Base-by-base conservation (phyloP, 257 asterid genomes). In the Ocimum tenuiflorum region DNA sequence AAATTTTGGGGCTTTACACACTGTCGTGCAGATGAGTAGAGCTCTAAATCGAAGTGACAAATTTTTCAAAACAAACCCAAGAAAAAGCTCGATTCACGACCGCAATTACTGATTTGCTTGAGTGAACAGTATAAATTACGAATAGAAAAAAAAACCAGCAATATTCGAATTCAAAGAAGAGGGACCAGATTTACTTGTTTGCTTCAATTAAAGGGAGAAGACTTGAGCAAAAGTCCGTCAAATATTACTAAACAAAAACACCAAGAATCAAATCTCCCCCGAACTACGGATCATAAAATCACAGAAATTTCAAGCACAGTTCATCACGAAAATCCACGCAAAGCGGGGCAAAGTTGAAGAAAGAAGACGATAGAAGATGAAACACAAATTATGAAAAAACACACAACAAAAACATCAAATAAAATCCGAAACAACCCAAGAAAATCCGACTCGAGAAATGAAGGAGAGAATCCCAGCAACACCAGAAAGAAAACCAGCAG, bases 231-330 rank as follows among this genome's bases (percentile, higher is more conserved):
- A 70, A 59, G 71, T n/a, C 71, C 51, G 18, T 38, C 39, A 75
- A 66, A 69, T 73, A 67, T 45, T 47, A 54, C 64, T 51, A 63
- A 60, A 51, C 38, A 63, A 12, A 27, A 55, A 48, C 51, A 5
- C 51, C 56, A 20, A 48, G 13, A 65, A 71, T 42, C 65, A 62
- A 68, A 71, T 42, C n/a, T 57, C 36, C 43, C 14, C 0, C 9
- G n/a, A 71, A 50, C 56, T 42, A 39, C 6, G 56, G 72, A 85
- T 77, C 81, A 73, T 71, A 70, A 79, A 81, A 86, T 83, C 81
- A 75, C 81, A 77, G 73, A 59, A 64, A 72, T 35, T 47, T 36
- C 8, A 7, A 17, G 41, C 18, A 17, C 38, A 73, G 45, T 36
- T 22, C 60, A 73, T 49, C 19, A 49, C 18, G 57, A 41, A 56